Base-by-base conservation (phyloP, 1,139 yeast genomes). In the Suhomyces taliae region DNA sequence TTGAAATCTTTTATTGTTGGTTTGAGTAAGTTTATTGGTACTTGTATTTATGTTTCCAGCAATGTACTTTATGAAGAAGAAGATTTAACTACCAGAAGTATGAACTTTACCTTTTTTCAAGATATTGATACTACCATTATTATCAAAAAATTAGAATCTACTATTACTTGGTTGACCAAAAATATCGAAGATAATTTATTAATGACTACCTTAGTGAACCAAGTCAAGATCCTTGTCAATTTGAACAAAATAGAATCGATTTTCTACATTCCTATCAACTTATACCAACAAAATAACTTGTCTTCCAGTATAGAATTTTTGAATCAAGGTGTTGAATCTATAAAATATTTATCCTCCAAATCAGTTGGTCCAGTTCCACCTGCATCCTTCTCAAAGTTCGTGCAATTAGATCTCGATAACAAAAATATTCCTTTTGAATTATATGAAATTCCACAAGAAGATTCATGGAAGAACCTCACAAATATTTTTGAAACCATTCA, bases 51-150 rank as follows among this genome's bases (percentile, higher is more conserved):
- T 8, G 64, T 84, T 34, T 82, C 84, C 1, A 69, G 75, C 14
- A 84, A 83, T n/a, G 85, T 83, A 7, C 69, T 87, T 14, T 83
- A 82, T 55, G 91, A 86, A 56, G 93, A 87, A 57, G 95, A 87
- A 58, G 95, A 87, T 62, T 66, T 87, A 43, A 83, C 83, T 46
- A 81, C 87, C 2, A 78, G 85, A 53, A 70, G 74, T 10, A 81
- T 85, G 85, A 82, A 81, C 43, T 59, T 74, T 43, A 66, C 71
- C 49, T 72, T 70, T 45, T 62, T 74, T 43, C 49, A 51, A 27
- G 63, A 59, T 26, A 58, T 69, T 3, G 51, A 64, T n/a, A 45
- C 63, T 1, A 61, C 57, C 26, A 54, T 56, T 6, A 60, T 69
- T 1, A 45, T 63, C 7, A 48, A 45, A 26, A 64, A 59, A 35